phyloP scores from a whole-genome alignment of 2,329 filamentous ascomycete genomes.

The Colletotrichum sp. region DNA sequence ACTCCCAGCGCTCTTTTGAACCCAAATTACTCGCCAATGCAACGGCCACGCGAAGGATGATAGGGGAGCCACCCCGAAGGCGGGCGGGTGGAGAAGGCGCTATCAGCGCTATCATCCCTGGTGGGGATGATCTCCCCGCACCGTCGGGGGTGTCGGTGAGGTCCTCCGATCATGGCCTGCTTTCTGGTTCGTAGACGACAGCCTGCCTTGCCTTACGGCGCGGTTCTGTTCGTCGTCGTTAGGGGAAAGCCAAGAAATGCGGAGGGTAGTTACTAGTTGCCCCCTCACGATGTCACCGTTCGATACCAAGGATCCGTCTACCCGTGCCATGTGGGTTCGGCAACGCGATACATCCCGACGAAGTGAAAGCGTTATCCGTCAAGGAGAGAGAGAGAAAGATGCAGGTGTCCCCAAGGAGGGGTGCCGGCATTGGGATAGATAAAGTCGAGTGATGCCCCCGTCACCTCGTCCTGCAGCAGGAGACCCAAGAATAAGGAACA shows the following conservation, averaged over 20 bases:
- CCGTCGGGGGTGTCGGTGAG: constrained; percentile 19
- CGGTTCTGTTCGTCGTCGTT: not conserved
- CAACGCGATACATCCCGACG: not conserved
- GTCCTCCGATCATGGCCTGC: constrained; percentile 16
- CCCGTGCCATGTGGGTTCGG: not conserved
- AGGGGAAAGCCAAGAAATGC: not conserved
- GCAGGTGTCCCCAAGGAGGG: not conserved
- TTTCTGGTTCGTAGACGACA: not conserved
- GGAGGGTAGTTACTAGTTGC: not conserved
- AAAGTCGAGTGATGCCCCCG: not conserved
- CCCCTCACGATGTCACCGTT: not conserved
- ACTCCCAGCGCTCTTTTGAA: not conserved
- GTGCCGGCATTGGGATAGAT: not conserved
- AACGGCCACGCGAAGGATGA: not conserved
- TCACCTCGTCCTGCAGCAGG: not conserved
- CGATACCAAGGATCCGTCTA: not conserved
- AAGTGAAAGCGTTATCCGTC: not conserved
- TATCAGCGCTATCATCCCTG: constrained; percentile 5
- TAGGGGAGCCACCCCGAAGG: constrained; percentile 15
- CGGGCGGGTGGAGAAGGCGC: not conserved
- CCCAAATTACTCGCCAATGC: not conserved
- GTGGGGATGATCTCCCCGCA: constrained; percentile 12
- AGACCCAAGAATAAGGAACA: not conserved
- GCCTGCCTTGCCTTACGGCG: not conserved
- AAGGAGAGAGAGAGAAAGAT: not conserved